Evolutionary conservation across 352 stramenopile genomes (phyloP), one percentile per base, ranked within the genome.

Genomic region (Blastocystis sp.): DNA sequence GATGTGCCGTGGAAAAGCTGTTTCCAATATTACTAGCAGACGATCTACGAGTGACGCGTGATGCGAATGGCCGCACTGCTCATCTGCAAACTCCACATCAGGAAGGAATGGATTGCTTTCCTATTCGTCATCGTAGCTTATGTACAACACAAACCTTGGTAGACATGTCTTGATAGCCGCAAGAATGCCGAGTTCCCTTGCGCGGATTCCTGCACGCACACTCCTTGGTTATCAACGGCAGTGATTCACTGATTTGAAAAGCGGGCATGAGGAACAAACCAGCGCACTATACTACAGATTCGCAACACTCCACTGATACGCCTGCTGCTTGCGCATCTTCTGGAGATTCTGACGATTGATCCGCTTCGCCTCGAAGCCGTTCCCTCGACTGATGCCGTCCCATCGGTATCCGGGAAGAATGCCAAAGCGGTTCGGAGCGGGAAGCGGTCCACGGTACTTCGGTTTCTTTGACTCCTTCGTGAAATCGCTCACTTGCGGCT

Each of bases 21-120:
- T 74, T 63, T 35, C 62, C 65, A 69, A 88, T 71, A 76, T 16
- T 70, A 60, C 12, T 45, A 9, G 63, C 65, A 10, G 39, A 62
- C n/a, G 29, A 29, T 29, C 74, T 76, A 88, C n/a, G 41, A 55
- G 21, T 19, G 33, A 60, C 19, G 1, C 16, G 2, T n/a, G 6
- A 1, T 37, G 67, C 21, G 26, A 9, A 13, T 10, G 19, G 13
- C 37, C 24, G 10, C 24, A 88, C 78, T 39, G 60, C 41, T 88
- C 62, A 41, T 88, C 65, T 37, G 78, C 62, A 33, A 88, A 33
- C 39, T 88, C 78, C 35, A 88, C 78, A 88, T 88, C 78, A 26
- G 78, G 62, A 62, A 88, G 65, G 31, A 88, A 88, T 2, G 78
- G 78, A 80, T 88, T 88, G 12, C 66, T 51, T 81, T 81, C 71